phyloP scores from a whole-genome alignment of 2,329 filamentous ascomycete genomes.

The Tolypocladium amazonense region DNA sequence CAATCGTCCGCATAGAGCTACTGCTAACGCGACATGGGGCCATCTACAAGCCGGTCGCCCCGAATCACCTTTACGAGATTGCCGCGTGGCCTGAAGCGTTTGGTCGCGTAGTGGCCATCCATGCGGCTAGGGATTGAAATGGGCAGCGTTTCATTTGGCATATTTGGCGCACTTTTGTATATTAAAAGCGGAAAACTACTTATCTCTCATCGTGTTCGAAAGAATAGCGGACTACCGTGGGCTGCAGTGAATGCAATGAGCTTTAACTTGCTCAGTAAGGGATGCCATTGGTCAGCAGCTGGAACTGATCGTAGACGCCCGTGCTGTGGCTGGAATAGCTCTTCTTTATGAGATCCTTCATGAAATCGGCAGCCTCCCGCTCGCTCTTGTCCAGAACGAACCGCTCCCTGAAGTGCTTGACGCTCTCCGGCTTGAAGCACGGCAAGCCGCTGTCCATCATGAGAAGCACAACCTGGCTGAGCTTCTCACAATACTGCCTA shows the following conservation, averaged over 20 bases:
- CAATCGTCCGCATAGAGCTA: conserved; percentile 8
- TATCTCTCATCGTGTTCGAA: not conserved
- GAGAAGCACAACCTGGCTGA: conserved; percentile 78
- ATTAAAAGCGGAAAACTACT: not conserved
- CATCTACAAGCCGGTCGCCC: not conserved
- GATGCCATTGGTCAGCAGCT: conserved; percentile 93
- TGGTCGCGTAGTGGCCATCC: not conserved
- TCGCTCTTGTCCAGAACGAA: conserved; percentile 91
- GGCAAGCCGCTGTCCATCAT: conserved; percentile 96
- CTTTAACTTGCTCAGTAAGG: conserved; percentile 53
- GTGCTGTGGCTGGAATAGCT: conserved; percentile 88
- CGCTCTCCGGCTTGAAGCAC: conserved; percentile 94
- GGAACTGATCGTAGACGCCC: conserved; percentile 95
- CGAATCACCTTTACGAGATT: not conserved
- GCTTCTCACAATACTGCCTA: conserved; percentile 76
- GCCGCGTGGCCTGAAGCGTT: not conserved
- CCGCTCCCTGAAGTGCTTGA: conserved; percentile 82
- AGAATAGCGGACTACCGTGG: not conserved
- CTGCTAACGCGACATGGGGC: not conserved
- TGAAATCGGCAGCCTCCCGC: conserved; percentile 87
- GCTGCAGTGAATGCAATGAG: not conserved
- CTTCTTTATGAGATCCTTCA: conserved; percentile 80
- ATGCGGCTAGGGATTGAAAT: not conserved
- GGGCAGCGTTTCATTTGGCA: not conserved
- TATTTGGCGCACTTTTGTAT: not conserved